A percentile compares a stretch with the other conserved stretches of the same genome.
phyloP scores from a whole-genome alignment of 768 basidiomycete species.

The Trametes villosa region DNA sequence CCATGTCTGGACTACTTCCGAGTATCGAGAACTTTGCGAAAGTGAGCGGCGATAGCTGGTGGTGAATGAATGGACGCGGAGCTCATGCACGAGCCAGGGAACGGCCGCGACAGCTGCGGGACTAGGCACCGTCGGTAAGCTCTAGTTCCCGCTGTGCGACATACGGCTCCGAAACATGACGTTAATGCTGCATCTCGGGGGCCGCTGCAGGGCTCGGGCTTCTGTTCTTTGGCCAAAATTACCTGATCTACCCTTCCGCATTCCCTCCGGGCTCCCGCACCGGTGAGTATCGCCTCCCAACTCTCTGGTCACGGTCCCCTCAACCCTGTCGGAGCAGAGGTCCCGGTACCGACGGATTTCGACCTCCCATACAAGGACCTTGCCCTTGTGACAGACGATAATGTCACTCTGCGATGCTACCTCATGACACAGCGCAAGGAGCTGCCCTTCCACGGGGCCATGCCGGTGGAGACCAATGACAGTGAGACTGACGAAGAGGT shows the following conservation, averaged over 20 bases:
- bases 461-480: constrained; percentile 45
- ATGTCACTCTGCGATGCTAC: constrained; percentile 74
- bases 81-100: constrained; percentile 31
- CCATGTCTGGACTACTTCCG: constrained; percentile 47
- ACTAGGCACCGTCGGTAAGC: constrained; percentile 41
- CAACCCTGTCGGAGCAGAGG: constrained; percentile 49
- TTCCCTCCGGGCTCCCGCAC: constrained; percentile 80
- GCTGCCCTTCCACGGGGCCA: constrained; percentile 36
- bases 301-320: neutral
- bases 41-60: constrained; percentile 31
- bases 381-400: constrained; percentile 72
- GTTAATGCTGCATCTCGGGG: too few relatives aligned
- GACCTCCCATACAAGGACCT: constrained; percentile 79
- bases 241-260: constrained; percentile 88
- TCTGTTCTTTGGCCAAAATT: constrained; percentile 73
- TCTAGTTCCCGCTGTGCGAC: too few relatives aligned
- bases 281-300: constrained; percentile 45
- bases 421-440: constrained; percentile 67
- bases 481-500: constrained; percentile 73
- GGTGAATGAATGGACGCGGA: neutral
- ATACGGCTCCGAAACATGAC: too few relatives aligned
- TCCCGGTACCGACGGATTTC: constrained; percentile 69
- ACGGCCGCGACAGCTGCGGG: constrained; percentile 43
- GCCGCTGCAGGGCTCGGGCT: constrained; percentile 29
- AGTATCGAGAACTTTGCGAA: constrained; percentile 51